Percentiles rank a stretch among this genome's conserved stretches.
phyloP scores from a whole-genome alignment of 1,139 yeast genomes.

The Yamadazyma buinensis region DNA sequence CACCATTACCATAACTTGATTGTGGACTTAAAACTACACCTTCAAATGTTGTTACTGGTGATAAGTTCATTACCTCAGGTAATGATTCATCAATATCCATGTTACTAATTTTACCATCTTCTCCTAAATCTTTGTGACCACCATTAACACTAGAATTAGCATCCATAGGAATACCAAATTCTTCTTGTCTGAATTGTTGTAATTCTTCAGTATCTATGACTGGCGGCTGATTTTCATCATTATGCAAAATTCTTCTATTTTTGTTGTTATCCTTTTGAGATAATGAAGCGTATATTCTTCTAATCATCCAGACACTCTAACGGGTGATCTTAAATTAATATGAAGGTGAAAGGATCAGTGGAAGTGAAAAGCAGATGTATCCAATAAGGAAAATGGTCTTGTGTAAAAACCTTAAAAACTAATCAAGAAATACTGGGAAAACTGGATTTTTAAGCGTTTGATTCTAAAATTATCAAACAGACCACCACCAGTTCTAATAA shows the following conservation, averaged over 20 bases:
- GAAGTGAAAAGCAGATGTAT: too few species aligned
- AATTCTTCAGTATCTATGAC: not conserved
- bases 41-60: conserved; percentile 2
- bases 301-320: conserved; percentile 6
- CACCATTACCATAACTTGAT: not conserved
- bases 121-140: too few species aligned
- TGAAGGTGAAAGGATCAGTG: too few species aligned
- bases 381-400: too few species aligned
- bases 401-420: too few species aligned
- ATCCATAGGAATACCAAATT: not conserved
- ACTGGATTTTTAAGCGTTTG: too few species aligned
- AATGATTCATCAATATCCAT: conserved; percentile 2
- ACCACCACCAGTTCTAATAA: too few species aligned
- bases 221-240: conserved; percentile 2
- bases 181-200: conserved; percentile 1
- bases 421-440: too few species aligned
- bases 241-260: too few species aligned
- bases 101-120: too few species aligned
- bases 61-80: conserved; percentile 2
- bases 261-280: not conserved
- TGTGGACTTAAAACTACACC: conserved; percentile 7
- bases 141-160: not conserved
- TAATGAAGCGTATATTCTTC: conserved; percentile 7
- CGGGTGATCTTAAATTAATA: too few species aligned
- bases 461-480: too few species aligned